A percentile compares a stretch with the other conserved stretches of the same genome.
These are phyloP conservation scores for Colletotrichum gloeosporioides DNA, from an alignment of 2,329 filamentous ascomycete species.

Conservation along the genomic window DNA sequence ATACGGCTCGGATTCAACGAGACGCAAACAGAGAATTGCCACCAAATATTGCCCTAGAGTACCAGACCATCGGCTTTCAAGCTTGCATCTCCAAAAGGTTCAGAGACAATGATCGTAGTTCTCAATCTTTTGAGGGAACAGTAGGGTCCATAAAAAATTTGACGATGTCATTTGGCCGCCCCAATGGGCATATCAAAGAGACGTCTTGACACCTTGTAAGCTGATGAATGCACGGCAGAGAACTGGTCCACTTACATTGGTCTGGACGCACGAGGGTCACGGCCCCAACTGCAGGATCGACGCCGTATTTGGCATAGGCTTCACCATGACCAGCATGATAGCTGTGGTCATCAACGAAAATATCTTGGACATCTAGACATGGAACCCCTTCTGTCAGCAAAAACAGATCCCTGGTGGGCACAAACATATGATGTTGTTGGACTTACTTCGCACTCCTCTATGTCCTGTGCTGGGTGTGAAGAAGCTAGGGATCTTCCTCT, in stretches of 20 bases:
- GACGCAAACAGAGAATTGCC: no score
- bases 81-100: no score
- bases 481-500: not conserved
- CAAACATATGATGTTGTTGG: not conserved
- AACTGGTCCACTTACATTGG: constrained; percentile 60
- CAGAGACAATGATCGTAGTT: no score
- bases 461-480: not conserved
- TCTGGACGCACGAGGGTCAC: constrained; percentile 69
- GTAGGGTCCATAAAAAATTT: not conserved
- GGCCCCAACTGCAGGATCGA: constrained; percentile 60
- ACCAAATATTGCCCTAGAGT: no score
- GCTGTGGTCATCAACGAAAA: constrained; percentile 59
- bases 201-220: not conserved
- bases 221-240: rapidly evolving
- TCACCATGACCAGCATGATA: constrained; percentile 58
- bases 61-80: no score
- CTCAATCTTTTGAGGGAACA: not conserved
- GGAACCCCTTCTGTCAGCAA: not conserved
- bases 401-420: no score
- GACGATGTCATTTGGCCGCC: not conserved
- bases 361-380: constrained; percentile 38
- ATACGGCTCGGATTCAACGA: no score
- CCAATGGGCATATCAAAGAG: not conserved
- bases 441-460: not conserved
- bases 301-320: constrained; percentile 62